Base-by-base conservation (phyloP, 2,329 filamentous ascomycete genomes). In the Fusarium sp. region DNA sequence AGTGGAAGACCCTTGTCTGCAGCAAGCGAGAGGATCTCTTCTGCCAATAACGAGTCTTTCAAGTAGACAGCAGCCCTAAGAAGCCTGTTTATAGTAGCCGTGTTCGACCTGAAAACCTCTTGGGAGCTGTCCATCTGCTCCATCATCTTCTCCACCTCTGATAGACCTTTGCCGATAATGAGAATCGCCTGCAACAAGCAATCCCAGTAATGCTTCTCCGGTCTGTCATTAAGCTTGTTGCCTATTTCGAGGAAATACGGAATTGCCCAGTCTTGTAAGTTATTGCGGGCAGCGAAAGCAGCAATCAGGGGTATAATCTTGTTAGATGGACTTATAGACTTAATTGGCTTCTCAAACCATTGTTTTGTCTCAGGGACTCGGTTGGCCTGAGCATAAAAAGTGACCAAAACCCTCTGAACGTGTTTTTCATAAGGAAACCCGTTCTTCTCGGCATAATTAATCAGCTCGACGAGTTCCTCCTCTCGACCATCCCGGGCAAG, bases 41-140 rank as follows among this genome's bases (percentile, higher is more conserved):
- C 89, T 7, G 92, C 92, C 43, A 92, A 81, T 69, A 91, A 88
- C 0, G 88, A 84, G 71, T 96, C 90, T 13, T 89, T 83, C 54
- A 85, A 85, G n/a, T 87, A 86, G 66, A 90, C 89, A 11, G 93
- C 92, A 58, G 90, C 88, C 52, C 87, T 85, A 18, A 98, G 84
- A 25, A 98, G 83, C 8, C 83, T 81, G 74, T 98, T 97, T 72
- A 98, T 88, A 8, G 91, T 93, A 5, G 85, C 80, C 9, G 89
- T 89, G 54, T 92, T 90, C 0, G 93, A 88, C 9, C 81, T 77
- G 5, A 85, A 69, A 17, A 80, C 79, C 56, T 82, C 75, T 57
- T 84, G 77, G 20, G 89, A 83, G 41, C 86, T 82, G 60, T 96
- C 86, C 87, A 94, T 93, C 67, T 89, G 87, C 85, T 61, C 94